Base-by-base conservation (phyloP, 768 basidiomycete genomes). In the Fibroporia radiculosa region DNA sequence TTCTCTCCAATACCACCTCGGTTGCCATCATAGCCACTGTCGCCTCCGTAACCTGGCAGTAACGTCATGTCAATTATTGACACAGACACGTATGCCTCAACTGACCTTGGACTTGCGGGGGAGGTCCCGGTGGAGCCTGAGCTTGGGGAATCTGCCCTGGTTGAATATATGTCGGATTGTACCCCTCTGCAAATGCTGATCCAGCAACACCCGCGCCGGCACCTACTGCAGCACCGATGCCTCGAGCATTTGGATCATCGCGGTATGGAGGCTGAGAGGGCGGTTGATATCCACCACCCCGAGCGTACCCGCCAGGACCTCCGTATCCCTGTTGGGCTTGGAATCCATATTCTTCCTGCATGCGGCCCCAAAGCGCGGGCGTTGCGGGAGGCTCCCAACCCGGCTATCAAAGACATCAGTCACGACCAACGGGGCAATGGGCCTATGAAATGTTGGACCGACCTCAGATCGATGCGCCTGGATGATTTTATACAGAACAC, bases 401-500 rank as follows among this genome's bases (percentile, higher is more conserved):
- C 22, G 67, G 50, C 82, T 87, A 53, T 22, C 23, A 13, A 3
- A 20, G 29, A 27, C 8, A 34, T 7, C 12, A 6, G 16, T 47
- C 20, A 40, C 19, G 3, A 37, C 56, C 16, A 53, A 42, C 24
- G 31, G 52, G 45, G 28, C 10, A 34, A 4, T 25, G 39, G 20
- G 12, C 18, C 6, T 10, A 10, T 8, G 45, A 18, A 18, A 22
- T 32, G 7, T 37, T 33, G 23, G 13, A 48, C 57, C 44, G 50
- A 77, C 83, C 72, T 84, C 80, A 24, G 84, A 84, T 42, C 57
- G 63, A 64, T 88, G 85, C 7, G 81, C 66, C 56, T 85, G 83
- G 51, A 86, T 76, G 62, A 81, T 81, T 62, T 77, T 80, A 69
- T 85, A 88, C 32, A 61, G 63, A 50, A 62, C 58, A 31, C 75